Evolutionary conservation across 1,284 basidiomycete genomes (phyloP).

Genomic region (Golubevia sp.): DNA sequence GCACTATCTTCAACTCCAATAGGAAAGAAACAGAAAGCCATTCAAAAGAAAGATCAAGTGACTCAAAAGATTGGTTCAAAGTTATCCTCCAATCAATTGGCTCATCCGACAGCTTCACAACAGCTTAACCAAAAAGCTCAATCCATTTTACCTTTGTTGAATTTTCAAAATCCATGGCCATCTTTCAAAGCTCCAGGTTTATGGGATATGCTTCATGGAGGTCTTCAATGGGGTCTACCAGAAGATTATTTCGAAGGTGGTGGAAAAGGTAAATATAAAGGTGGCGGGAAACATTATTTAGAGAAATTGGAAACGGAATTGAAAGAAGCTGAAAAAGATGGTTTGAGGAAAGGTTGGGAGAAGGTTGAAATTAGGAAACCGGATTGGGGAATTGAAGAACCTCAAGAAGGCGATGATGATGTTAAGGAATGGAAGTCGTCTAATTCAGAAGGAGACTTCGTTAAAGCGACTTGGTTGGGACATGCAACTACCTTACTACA

Average conservation of each 20-base stretch:
- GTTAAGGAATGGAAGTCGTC: not conserved
- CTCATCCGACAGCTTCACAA: too few species aligned
- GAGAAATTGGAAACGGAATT: slow-evolving; percentile 13
- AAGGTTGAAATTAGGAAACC: slow-evolving; percentile 18
- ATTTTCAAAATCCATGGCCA: slow-evolving; percentile 36
- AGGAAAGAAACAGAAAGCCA: too few species aligned
- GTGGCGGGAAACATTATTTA: slow-evolving; percentile 14
- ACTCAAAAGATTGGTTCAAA: too few species aligned
- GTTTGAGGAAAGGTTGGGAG: slow-evolving; percentile 22
- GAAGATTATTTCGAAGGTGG: slow-evolving; percentile 32
- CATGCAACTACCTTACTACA: slow-evolving; percentile 16
- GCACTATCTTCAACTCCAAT: too few species aligned
- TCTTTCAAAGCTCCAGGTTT: slow-evolving; percentile 31
- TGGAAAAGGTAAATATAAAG: slow-evolving; percentile 1
- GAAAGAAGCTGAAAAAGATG: slow-evolving; percentile 7
- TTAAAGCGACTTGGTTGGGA: slow-evolving; percentile 14
- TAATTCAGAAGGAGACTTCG: slow-evolving; percentile 2
- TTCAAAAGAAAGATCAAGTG: too few species aligned
- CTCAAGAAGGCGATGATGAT: not conserved
- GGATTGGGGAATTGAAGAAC: slow-evolving; percentile 18
- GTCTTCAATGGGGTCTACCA: slow-evolving; percentile 44
- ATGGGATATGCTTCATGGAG: slow-evolving; percentile 22
- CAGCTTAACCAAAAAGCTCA: too few species aligned
- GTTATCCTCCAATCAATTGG: too few species aligned
- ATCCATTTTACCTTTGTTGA: slow-evolving; percentile 17